phyloP scores from a whole-genome alignment of 345 rosid genomes.

The Dipteronia dyeriana region DNA sequence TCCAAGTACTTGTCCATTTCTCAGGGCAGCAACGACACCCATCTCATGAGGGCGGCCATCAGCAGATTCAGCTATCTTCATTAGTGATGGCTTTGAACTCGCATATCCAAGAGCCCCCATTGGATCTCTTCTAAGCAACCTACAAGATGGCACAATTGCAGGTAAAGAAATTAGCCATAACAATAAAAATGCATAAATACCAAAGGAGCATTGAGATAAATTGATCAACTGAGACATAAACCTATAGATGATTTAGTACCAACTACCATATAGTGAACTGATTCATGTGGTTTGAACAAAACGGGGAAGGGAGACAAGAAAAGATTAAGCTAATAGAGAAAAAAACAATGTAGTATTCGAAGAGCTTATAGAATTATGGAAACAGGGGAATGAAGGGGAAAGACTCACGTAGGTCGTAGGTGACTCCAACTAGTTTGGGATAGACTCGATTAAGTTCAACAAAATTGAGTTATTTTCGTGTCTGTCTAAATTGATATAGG shows the following conservation, averaged over 20 bases:
- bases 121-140: slow-evolving; percentile 96
- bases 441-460: not conserved
- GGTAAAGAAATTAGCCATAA: slow-evolving; percentile 15
- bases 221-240: not conserved
- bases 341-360: not conserved
- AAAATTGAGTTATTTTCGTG: not conserved
- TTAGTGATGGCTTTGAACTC: slow-evolving; percentile 62
- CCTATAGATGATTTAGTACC: not conserved
- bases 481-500: not conserved
- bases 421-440: not conserved
- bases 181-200: not conserved
- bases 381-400: not conserved
- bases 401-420: not conserved
- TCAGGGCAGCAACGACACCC: slow-evolving; percentile 85
- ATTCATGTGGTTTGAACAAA: not conserved
- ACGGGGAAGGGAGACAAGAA: not conserved
- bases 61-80: slow-evolving; percentile 74
- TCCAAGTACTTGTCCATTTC: slow-evolving; percentile 95
- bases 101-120: slow-evolving; percentile 97
- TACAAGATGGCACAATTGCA: slow-evolving; percentile 32
- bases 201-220: not conserved
- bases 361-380: not conserved
- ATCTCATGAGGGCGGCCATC: slow-evolving; percentile 90
- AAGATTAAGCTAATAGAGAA: not conserved
- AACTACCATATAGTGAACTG: not conserved